These are phyloP conservation scores for Elsinoe fawcettii DNA, from an alignment of 2,329 filamentous ascomycete species.

Conservation along the genomic window DNA sequence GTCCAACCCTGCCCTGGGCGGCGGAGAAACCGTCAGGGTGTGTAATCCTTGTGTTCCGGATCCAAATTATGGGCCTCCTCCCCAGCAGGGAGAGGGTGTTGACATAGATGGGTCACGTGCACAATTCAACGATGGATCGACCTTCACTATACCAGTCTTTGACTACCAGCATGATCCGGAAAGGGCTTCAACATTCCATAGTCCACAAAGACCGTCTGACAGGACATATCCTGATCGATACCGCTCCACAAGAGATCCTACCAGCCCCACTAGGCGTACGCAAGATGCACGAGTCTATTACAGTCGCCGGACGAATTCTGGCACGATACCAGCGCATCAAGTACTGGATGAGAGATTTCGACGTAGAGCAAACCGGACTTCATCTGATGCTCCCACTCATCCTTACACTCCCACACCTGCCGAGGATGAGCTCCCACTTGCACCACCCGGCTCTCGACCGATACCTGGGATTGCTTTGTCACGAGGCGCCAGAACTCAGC, in stretches of 20 bases:
- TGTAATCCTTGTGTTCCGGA: constrained; percentile 69
- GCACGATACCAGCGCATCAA: neutral
- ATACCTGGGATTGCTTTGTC: constrained; percentile 2
- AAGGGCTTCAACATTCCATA: constrained; percentile 8
- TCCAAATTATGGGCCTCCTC: constrained; percentile 29
- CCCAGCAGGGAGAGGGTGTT: constrained; percentile 14
- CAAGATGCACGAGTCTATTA: constrained; percentile 10
- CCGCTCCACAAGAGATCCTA: neutral
- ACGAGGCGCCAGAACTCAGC: neutral
- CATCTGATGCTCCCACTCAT: constrained; percentile 2
- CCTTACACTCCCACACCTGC: neutral
- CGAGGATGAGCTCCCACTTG: neutral
- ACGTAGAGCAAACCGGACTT: neutral
- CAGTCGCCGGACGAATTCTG: neutral
- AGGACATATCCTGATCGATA: constrained; percentile 12
- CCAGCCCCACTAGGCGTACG: constrained; percentile 4
- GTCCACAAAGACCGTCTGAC: constrained; percentile 6
- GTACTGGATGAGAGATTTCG: constrained; percentile 9
- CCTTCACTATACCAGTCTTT: constrained; percentile 2
- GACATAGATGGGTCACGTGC: constrained; percentile 17
- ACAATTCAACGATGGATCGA: constrained; percentile 11
- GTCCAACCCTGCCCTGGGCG: constrained; percentile 47
- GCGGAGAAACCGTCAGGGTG: constrained; percentile 60
- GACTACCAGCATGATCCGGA: constrained; percentile 9
- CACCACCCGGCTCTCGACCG: neutral